phyloP scores from a whole-genome alignment of 2,329 filamentous ascomycete genomes.

The Diplodia sapinea region DNA sequence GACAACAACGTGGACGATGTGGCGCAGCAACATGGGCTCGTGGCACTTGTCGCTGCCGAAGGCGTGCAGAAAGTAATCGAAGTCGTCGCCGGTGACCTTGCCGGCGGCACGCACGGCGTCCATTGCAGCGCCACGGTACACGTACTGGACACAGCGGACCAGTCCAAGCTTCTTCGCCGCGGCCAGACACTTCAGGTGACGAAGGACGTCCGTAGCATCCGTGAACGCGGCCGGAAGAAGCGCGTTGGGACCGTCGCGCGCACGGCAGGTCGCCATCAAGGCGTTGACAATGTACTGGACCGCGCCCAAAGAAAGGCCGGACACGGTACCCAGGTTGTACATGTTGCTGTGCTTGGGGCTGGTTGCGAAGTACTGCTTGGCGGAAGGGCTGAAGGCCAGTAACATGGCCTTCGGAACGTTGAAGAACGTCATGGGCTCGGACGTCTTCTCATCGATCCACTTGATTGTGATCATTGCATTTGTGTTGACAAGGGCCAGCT shows the following conservation, averaged over 20 bases:
- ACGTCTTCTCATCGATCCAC: too few species aligned
- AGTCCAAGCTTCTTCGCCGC: constrained; percentile 45
- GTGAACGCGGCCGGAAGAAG: constrained; percentile 33
- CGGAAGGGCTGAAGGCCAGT: too few species aligned
- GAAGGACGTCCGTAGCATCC: constrained; percentile 37
- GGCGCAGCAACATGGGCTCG: constrained; percentile 34
- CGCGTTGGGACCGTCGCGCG: constrained; percentile 34
- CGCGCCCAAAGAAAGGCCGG: too few species aligned
- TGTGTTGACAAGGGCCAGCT: too few species aligned
- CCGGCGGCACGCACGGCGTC: constrained; percentile 42
- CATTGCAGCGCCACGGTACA: neutral
- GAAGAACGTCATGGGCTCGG: too few species aligned
- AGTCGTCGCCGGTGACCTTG: constrained; percentile 42
- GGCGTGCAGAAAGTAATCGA: constrained; percentile 36
- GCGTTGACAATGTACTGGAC: too few species aligned
- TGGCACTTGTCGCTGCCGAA: neutral
- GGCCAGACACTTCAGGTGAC: constrained; percentile 41
- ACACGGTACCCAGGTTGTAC: too few species aligned
- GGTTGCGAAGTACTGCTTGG: too few species aligned
- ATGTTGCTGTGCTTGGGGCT: too few species aligned
- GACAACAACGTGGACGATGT: constrained; percentile 48
- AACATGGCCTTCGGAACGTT: too few species aligned
- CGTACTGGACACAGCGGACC: constrained; percentile 36
- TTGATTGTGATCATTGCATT: too few species aligned
- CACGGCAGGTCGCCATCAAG: too few species aligned